Percentiles rank a stretch among this genome's conserved stretches.
phyloP scores from a whole-genome alignment of 495 filamentous ascomycete species.

The Beverwykella pulmonaria region DNA sequence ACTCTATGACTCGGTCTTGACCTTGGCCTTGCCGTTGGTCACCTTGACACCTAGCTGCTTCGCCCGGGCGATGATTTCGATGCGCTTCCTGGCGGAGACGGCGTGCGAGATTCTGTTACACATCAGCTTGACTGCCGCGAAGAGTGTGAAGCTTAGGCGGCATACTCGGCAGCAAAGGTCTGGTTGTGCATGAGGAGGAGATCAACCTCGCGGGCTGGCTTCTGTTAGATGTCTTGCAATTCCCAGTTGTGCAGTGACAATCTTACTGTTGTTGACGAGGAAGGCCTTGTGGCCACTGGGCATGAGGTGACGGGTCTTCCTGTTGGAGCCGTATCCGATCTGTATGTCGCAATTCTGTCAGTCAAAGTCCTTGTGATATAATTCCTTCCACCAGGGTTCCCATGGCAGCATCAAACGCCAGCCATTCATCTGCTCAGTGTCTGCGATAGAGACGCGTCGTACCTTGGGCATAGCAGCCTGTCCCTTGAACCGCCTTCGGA shows the following conservation, averaged over 20 bases:
- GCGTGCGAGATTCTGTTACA: constrained; percentile 82
- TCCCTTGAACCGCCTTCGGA: constrained; percentile 91
- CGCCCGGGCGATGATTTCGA: constrained; percentile 92
- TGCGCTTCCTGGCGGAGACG: constrained; percentile 96
- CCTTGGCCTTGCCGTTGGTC: constrained; percentile 97
- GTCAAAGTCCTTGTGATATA: constrained; percentile 14
- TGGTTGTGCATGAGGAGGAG: constrained; percentile 99
- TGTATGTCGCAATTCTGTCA: constrained; percentile 46
- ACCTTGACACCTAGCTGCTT: constrained; percentile 99
- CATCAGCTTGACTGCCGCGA: constrained; percentile 30
- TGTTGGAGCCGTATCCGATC: constrained; percentile 98
- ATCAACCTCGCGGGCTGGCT: constrained; percentile 75
- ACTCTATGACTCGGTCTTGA: constrained; percentile 90
- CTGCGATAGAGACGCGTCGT: constrained; percentile 48
- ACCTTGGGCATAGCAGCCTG: constrained; percentile 97
- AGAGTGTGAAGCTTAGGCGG: constrained; percentile 26
- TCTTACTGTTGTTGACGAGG: constrained; percentile 82
- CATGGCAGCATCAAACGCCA: background rate
- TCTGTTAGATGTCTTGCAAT: background rate
- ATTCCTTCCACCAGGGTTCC: background rate
- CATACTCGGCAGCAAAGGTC: constrained; percentile 97
- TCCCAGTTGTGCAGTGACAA: background rate
- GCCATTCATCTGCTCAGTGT: background rate
- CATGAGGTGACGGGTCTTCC: constrained; percentile 98
- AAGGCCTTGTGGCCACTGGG: constrained; percentile 99